Base-by-base conservation (phyloP, 306 rosid genomes). In the Vigna reflexopilosa region DNA sequence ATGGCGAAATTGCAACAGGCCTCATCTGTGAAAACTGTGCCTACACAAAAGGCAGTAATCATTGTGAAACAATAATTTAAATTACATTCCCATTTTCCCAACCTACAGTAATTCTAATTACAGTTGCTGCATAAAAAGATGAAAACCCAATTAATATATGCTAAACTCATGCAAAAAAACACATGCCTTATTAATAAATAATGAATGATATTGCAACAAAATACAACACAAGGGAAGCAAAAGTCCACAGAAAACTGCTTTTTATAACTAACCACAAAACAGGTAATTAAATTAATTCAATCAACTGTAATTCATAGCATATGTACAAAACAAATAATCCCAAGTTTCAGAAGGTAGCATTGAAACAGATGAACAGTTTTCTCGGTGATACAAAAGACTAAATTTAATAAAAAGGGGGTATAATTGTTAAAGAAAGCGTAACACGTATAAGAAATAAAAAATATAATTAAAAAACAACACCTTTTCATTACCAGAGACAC, bases 1-100 rank as follows among this genome's bases (percentile, higher is more conserved):
- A 67, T 72, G 90, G 90, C 4, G 90, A 12, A 54, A 91, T 78
- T 2, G 88, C 82, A 82, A 89, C 86, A 20, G 97, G 95, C 86
- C 95, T 81, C 97, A 92, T 90, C 55, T 87, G 93, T 17, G 93
- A 82, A 84, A 91, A 91, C 14, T 91, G 96, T 7, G 91, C 96
- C 96, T 91, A 81, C 34, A 58, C 17, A 48, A 59, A 49, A 16
- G 11, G 15, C 19, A 42, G 47, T 30, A 51, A 69, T 58, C 9
- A 17, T 16, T n/a, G 15, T 68, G 17, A 47, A 34, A 45, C 1
- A 45, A 11, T 45, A 54, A 34, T n/a, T 48, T 24, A n/a, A n/a
- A 48, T 20, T 7, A 55, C 14, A 2, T 14, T 26, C 12, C 54
- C 24, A 15, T 64, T 48, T n/a, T 15, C 58, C 19, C 2, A 59